Conservation (phyloP, 371 early-diverging fungal species). For the Syncephalastrum sp. region DNA sequence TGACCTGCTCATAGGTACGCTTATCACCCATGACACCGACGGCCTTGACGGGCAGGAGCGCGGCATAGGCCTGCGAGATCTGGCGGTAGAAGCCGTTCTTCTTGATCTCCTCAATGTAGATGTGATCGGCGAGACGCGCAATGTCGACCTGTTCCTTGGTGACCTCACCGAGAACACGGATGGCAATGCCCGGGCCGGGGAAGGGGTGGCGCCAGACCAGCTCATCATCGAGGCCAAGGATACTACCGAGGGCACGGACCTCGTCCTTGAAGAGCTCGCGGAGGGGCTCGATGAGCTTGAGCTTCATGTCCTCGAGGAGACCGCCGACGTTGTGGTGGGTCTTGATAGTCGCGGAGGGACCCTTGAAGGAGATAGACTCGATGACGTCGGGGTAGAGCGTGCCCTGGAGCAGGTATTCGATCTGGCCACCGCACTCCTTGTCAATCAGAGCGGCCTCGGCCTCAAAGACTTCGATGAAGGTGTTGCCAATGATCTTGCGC, state of each 20-base stretch:
- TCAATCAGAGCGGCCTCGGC: slow-evolving; percentile 89
- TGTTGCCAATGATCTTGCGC: slow-evolving; percentile 98
- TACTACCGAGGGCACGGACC: slow-evolving; percentile 88
- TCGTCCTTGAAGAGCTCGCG: slow-evolving; percentile 99
- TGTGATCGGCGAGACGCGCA: slow-evolving; percentile 92
- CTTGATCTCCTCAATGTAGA: slow-evolving; percentile 98
- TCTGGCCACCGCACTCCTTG: slow-evolving; percentile 66
- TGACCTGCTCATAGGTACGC: slow-evolving; percentile 97
- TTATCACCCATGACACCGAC: slow-evolving; percentile 99
- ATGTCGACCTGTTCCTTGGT: slow-evolving; percentile 90
- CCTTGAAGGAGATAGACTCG: slow-evolving; percentile 98
- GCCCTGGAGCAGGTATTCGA: slow-evolving; percentile 95
- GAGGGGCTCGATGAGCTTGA: slow-evolving; percentile 96
- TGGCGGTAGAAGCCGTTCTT: slow-evolving; percentile 93
- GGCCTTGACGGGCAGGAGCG: slow-evolving; percentile 89
- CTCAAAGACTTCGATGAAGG: slow-evolving; percentile 97
- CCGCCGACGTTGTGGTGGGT: slow-evolving; percentile 99
- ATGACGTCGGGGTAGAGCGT: slow-evolving; percentile 98
- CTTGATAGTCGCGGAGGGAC: slow-evolving; percentile 97
- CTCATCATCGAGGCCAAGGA: slow-evolving; percentile 91
- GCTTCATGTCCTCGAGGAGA: slow-evolving; percentile 92
- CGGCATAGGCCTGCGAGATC: slow-evolving; percentile 97
- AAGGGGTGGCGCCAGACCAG: slow-evolving; percentile 98
- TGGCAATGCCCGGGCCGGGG: slow-evolving; percentile 98
- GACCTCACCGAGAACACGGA: slow-evolving; percentile 95